phyloP scores from a whole-genome alignment of 2,329 filamentous ascomycete genomes.

The Stagonosporopsis vannaccii region DNA sequence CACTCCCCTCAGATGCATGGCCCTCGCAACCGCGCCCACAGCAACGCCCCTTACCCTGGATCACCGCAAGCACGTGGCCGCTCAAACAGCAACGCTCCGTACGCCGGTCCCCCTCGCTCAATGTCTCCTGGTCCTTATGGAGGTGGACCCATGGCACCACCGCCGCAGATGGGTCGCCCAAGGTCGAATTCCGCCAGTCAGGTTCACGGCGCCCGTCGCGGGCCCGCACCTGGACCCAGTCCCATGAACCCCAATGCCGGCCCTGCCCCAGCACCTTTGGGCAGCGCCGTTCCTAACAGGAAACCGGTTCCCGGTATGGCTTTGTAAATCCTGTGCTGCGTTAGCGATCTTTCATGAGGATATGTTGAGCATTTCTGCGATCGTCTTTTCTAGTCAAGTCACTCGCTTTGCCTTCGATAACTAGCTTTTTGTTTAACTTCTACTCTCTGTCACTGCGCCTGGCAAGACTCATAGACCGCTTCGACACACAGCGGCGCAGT shows the following conservation, averaged over 20 bases:
- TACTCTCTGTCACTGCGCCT: constrained; percentile 5
- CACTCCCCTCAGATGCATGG: constrained; percentile 33
- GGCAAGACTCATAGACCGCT: constrained; percentile 1
- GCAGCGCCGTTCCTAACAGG: constrained; percentile 45
- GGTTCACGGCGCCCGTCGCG: constrained; percentile 35
- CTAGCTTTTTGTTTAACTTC: constrained; percentile 22
- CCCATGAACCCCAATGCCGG: constrained; percentile 39
- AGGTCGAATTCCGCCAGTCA: constrained; percentile 50
- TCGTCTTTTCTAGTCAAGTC: constrained; percentile 13
- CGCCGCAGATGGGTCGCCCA: constrained; percentile 43
- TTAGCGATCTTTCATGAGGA: constrained; percentile 33
- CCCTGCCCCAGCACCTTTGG: constrained; percentile 5
- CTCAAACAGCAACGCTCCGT: constrained; percentile 50
- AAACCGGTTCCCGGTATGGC: constrained; percentile 59
- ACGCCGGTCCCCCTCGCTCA: constrained; percentile 44
- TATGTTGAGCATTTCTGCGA: constrained; percentile 25
- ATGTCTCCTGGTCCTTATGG: constrained; percentile 52
- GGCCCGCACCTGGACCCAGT: constrained; percentile 44
- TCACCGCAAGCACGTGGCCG: constrained; percentile 33
- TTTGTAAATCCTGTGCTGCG: constrained; percentile 33
- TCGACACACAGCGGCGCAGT: neutral
- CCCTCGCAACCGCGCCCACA: constrained; percentile 44
- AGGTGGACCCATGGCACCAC: constrained; percentile 43
- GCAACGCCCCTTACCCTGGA: constrained; percentile 45
- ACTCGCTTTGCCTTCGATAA: constrained; percentile 15